phyloP scores from a whole-genome alignment of 192 early-diverging fungal species.

The Polychytrium aggregatum region DNA sequence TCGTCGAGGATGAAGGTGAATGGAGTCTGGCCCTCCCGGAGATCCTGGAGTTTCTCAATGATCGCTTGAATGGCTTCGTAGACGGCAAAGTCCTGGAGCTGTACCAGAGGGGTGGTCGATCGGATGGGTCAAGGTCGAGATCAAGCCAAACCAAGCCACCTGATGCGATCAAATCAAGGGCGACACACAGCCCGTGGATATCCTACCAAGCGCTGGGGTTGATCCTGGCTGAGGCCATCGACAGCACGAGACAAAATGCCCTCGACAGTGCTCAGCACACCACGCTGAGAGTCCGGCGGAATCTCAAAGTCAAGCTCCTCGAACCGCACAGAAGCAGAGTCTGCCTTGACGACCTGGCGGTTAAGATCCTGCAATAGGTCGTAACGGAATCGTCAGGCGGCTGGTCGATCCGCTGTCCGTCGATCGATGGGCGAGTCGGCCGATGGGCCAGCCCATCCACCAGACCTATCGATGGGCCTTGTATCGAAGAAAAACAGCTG shows the following conservation, averaged over 20 bases:
- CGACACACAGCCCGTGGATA: no score
- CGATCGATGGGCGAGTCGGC: no score
- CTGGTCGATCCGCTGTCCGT: no score
- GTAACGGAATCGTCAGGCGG: neutral
- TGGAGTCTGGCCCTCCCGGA: constrained; percentile 34
- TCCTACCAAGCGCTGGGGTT: constrained; percentile 57
- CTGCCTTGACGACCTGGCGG: constrained; percentile 85
- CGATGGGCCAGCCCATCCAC: no score
- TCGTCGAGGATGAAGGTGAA: constrained; percentile 81
- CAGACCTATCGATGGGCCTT: no score
- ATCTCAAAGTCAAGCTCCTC: constrained; percentile 83
- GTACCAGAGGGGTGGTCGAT: neutral
- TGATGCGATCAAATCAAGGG: neutral
- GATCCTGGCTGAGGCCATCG: constrained; percentile 69
- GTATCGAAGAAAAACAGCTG: no score
- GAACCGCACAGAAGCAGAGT: constrained; percentile 63
- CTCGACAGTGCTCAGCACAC: constrained; percentile 84
- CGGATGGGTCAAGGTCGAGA: neutral
- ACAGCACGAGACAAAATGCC: constrained; percentile 64
- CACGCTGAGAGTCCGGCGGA: constrained; percentile 61
- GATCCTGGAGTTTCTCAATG: constrained; percentile 49
- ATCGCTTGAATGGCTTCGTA: constrained; percentile 65
- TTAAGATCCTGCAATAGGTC: constrained; percentile 60
- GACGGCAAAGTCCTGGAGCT: constrained; percentile 40
- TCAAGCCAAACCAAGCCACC: neutral